phyloP scores from a whole-genome alignment of 257 asterid genomes.

The Verbena officinalis region DNA sequence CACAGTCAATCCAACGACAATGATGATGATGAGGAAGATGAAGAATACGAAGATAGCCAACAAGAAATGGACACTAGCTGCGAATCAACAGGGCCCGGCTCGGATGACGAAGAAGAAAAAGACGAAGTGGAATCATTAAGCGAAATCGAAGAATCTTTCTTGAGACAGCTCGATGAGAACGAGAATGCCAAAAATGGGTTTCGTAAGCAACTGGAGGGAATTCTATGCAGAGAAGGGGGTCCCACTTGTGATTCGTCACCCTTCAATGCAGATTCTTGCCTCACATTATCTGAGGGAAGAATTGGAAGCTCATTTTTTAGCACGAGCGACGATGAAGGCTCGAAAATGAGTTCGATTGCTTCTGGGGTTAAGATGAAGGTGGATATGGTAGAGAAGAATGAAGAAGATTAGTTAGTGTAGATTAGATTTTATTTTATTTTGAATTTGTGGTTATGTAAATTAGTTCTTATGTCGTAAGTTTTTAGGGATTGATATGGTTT shows the following conservation, averaged over 20 bases:
- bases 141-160: slow-evolving; percentile 77
- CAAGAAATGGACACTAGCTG: slow-evolving; percentile 79
- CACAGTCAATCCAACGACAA: slow-evolving; percentile 56
- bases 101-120: slow-evolving; percentile 53
- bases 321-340: slow-evolving; percentile 71
- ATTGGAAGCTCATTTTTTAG: slow-evolving; percentile 51
- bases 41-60: slow-evolving; percentile 50
- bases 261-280: slow-evolving; percentile 43
- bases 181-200: slow-evolving; percentile 81
- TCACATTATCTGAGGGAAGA: slow-evolving; percentile 49
- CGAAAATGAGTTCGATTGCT: slow-evolving; percentile 35
- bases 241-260: slow-evolving; percentile 49
- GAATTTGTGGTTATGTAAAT: slow-evolving; percentile 50
- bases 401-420: slow-evolving; percentile 29
- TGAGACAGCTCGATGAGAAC: slow-evolving; percentile 70
- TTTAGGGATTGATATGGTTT: slow-evolving; percentile 37
- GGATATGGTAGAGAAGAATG: slow-evolving; percentile 33
- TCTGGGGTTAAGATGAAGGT: slow-evolving; percentile 25
- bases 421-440: slow-evolving; percentile 8
- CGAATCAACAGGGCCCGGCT: slow-evolving; percentile 57
- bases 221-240: slow-evolving; percentile 53
- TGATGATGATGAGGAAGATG: slow-evolving; percentile 30
- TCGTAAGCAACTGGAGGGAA: slow-evolving; percentile 75
- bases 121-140: slow-evolving; percentile 73
- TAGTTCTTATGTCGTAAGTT: slow-evolving; percentile 29